These are phyloP conservation scores for Acer negundo DNA, from an alignment of 345 rosid genomes.

Conservation along the genomic window DNA sequence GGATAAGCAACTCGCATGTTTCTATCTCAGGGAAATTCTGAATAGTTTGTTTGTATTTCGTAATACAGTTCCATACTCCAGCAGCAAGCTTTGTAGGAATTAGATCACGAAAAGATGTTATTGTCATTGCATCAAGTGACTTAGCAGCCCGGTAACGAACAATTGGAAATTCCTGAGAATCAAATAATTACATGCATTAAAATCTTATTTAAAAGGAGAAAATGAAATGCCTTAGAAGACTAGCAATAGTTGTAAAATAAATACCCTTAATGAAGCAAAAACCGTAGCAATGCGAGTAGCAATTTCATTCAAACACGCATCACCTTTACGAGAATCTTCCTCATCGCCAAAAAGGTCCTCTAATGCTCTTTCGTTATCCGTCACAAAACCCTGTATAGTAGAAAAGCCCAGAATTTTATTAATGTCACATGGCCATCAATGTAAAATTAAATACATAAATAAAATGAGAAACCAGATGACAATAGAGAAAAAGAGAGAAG, in stretches of 20 bases:
- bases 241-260: slow-evolving; percentile 17
- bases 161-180: slow-evolving; percentile 77
- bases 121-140: slow-evolving; percentile 86
- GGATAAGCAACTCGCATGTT: slow-evolving; percentile 93
- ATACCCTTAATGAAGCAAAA: slow-evolving; percentile 94
- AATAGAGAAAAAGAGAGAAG: neutral
- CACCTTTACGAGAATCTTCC: slow-evolving; percentile 74
- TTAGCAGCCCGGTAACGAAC: slow-evolving; percentile 97
- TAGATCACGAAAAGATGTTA: slow-evolving; percentile 87
- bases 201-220: neutral
- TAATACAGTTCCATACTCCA: slow-evolving; percentile 90
- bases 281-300: slow-evolving; percentile 94
- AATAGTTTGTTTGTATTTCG: slow-evolving; percentile 69
- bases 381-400: slow-evolving; percentile 73
- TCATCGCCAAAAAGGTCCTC: slow-evolving; percentile 88
- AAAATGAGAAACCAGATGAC: neutral
- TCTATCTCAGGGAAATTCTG: slow-evolving; percentile 85
- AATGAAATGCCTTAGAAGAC: slow-evolving; percentile 25
- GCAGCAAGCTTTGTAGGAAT: slow-evolving; percentile 99
- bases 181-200: slow-evolving; percentile 22
- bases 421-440: slow-evolving; percentile 2
- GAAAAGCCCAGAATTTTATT: slow-evolving; percentile 12
- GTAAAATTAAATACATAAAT: neutral
- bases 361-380: slow-evolving; percentile 83
- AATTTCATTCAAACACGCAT: slow-evolving; percentile 85